Evolutionary conservation across 345 rosid species (phyloP), one percentile per base, ranked within the genome.

Genomic region (Orychophragmus violaceus): DNA sequence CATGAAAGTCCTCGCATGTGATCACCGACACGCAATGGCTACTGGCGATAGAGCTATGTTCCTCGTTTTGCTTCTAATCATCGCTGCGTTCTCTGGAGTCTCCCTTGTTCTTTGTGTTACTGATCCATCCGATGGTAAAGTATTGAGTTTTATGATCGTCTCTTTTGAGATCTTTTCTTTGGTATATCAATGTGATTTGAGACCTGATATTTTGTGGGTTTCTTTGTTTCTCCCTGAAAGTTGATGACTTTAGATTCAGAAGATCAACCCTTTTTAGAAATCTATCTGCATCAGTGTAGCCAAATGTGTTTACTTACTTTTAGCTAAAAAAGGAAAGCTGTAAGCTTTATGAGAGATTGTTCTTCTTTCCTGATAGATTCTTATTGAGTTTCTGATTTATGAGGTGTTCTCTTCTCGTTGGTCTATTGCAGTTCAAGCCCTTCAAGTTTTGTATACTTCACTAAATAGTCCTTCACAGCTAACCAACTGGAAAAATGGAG

Each of bases 401-500:
- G 46, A 69, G 49, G 5, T 72, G 59, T 37, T 65, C 14, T 64
- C 27, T 48, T 57, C 37, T 57, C 8, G 21, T 6, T 75, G 63
- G 50, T 70, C 4, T 63, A 11, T 57, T 70, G 46, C 96, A 94
- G 99, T 82, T 75, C 90, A 82, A 83, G 95, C 85, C n/a, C 83
- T 95, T 71, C 97, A 89, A 71, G 85, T 84, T 33, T 9, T 91
- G 69, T 95, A 83, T 75, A 81, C 86, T 77, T 80, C 99, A 57
- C 70, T 95, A 45, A 87, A 87, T 72, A 82, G 84, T 65, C 83
- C 99, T 72, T 78, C 85, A n/a, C 85, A 87, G 84, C 81, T 95
- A 28, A 91, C 91, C 46, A 88, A 79, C 77, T 95, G 99, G 99
- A 87, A 82, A 65, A 81, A 51, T 74, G 74, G 55, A 11, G 91